Base-by-base conservation (phyloP, 768 basidiomycete species). In the Mycena indigotica region DNA sequence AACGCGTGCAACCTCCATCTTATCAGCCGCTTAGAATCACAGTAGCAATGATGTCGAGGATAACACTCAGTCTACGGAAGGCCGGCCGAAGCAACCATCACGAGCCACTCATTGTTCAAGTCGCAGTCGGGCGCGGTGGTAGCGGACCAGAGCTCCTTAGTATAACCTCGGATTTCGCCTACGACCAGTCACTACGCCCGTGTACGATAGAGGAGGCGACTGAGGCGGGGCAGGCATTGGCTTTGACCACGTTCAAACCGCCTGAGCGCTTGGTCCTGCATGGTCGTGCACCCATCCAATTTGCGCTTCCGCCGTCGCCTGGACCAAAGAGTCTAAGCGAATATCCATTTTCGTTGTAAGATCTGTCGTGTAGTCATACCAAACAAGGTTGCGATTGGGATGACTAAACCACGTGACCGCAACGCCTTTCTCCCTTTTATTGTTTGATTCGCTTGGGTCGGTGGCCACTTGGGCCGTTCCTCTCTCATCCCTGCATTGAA, bases 21-120 rank as follows among this genome's bases (percentile, higher is more conserved):
- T 28, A 15, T 26, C 48, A 10, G 12, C n/a, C 13, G n/a, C 15
- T 13, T 17, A 26, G 17, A 39, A 77, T 45, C 41, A 12, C 10
- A 60, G 80, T 81, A 24, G 71, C 76, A 2, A 81, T 81, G 74
- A 76, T 80, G 68, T 78, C 77, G 2, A 72, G 80, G 30, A 79
- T 81, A 53, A 79, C 80, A 10, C 69, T 80, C 10, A 73, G 73
- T 58, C 69, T 80, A 3, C 73, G 61, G 60, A 77, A 71, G 51
- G 59, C 60, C 23, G 63, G 59, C 16, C 62, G 49, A n/a, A 4
- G 23, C 23, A 5, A 10, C 5, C 15, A n/a, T 12, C 21, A 19
- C 15, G 41, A 44, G 41, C 5, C 41, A 5, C n/a, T 19, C 6
- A 19, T 44, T 23, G 41, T 44, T 21, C 15, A 44, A 50, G 29